Evolutionary conservation across 2,329 filamentous ascomycete species (phyloP), one percentile per base, ranked within the genome.

Genomic region (Ceratocystis alfenasii): DNA sequence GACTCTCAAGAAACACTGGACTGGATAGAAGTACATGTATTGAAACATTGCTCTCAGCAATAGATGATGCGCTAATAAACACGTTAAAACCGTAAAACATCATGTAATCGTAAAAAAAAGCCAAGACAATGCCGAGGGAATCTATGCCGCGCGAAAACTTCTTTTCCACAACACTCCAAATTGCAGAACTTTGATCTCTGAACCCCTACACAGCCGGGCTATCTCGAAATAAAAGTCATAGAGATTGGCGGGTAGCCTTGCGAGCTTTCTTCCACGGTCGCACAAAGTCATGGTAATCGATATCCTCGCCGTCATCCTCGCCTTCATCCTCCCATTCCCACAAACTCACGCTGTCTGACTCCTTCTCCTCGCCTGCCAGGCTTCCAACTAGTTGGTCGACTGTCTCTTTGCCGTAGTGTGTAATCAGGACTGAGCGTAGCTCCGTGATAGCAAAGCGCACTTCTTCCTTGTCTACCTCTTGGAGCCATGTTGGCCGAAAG

Each of bases 251-350:
- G 6, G 41, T 28, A n/a, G 53, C 20, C 64, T 64, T 65, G 28
- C 66, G 61, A 10, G 62, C 66, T 61, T 68, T 68, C 41, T 68
- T 68, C 66, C 66, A 68, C 28, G 66, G 66, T 8, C 66, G 61
- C 44, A 68, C 66, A 64, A 68, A 68, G 48, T 68, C 66, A 55
- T 68, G 66, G 65, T 68, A 68, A 33, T 68, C 64, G 28, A 68
- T 41, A 36, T 68, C 66, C 5, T 68, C 66, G 15, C 65, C 61
- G 5, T 68, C 66, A 57, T 67, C 36, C 36, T 41, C 63, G 30
- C 62, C 66, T 20, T 57, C 63, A 22, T 61, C 66, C 50, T 68
- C 66, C 66, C 66, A 67, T 53, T 67, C 66, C 66, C 66, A 68
- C 15, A 68, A 5, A 50, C 66, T 68, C 15, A 44, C 44, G 15